A percentile compares a stretch with the other conserved stretches of the same genome.
Evolutionary conservation across 2,329 filamentous ascomycete species (phyloP).

Genomic region (Dryadomyces quercus-mongolicae): DNA sequence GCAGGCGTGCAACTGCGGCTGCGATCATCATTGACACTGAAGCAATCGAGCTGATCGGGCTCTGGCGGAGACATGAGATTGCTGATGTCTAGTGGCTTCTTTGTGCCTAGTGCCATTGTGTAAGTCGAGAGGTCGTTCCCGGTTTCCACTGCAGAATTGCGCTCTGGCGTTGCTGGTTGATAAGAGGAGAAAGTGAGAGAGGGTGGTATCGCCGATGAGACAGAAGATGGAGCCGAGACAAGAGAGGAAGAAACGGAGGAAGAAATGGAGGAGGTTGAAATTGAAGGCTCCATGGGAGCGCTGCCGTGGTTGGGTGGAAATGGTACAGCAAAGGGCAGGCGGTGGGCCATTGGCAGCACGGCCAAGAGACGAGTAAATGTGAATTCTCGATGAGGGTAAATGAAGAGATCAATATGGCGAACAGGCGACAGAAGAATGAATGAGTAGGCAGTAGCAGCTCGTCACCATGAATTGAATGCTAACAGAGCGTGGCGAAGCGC

Average conservation of each 20-base stretch:
- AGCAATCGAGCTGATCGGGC: slow-evolving; percentile 38
- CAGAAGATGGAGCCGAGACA: not conserved
- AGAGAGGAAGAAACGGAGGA: slow-evolving; percentile 4
- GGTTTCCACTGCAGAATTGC: not conserved
- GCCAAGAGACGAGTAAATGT: not conserved
- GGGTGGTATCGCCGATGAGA: not conserved
- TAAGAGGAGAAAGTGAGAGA: not conserved
- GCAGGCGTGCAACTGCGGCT: slow-evolving; percentile 7
- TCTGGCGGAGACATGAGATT: slow-evolving; percentile 53
- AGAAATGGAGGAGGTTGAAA: slow-evolving; percentile 7
- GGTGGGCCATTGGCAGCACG: not conserved
- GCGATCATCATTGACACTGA: slow-evolving; percentile 21
- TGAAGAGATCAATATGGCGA: not conserved
- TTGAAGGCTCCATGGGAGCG: slow-evolving; percentile 9
- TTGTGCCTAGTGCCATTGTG: slow-evolving; percentile 10
- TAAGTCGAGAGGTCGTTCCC: not conserved
- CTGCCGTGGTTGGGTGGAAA: slow-evolving; percentile 2
- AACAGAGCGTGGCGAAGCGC: slow-evolving; percentile 7
- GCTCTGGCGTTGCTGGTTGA: slow-evolving; percentile 1
- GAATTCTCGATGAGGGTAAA: not conserved
- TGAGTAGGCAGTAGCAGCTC: not conserved
- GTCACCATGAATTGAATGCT: not conserved
- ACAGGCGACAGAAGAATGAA: not conserved
- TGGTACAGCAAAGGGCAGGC: not conserved
- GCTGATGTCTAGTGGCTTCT: slow-evolving; percentile 35